Conservation (phyloP, 2,329 filamentous ascomycete species). For the Cordyceps cicadae region DNA sequence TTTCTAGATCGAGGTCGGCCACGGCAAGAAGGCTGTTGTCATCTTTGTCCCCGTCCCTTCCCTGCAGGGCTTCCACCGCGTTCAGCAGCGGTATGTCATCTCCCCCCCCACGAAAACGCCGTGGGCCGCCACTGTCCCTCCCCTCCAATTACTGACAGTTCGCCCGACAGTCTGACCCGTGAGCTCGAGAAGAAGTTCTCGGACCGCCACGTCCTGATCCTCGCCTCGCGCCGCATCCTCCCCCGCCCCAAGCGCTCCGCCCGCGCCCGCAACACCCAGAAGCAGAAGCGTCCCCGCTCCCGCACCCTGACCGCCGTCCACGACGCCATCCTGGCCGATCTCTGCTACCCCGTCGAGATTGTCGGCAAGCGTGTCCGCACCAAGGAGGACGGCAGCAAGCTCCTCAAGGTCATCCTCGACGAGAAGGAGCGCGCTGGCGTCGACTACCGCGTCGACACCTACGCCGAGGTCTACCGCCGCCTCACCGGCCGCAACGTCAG, state of each 20-base stretch:
- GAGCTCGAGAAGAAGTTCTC: slow-evolving; percentile 99
- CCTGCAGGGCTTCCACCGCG: slow-evolving; percentile 97
- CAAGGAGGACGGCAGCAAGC: slow-evolving; percentile 97
- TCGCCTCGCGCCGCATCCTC: slow-evolving; percentile 96
- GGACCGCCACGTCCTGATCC: slow-evolving; percentile 98
- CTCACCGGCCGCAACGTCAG: slow-evolving; percentile 92
- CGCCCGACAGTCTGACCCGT: slow-evolving; percentile 76
- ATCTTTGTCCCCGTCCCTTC: slow-evolving; percentile 99
- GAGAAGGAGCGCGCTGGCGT: slow-evolving; percentile 99
- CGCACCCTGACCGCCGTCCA: slow-evolving; percentile 98
- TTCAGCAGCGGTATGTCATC: slow-evolving; percentile 83
- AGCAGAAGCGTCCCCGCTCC: slow-evolving; percentile 96
- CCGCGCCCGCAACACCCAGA: slow-evolving; percentile 92
- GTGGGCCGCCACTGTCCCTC: too few species aligned
- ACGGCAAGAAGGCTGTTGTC: slow-evolving; percentile 99
- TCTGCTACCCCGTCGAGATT: slow-evolving; percentile 99
- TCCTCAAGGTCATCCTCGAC: slow-evolving; percentile 97
- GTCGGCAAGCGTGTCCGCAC: slow-evolving; percentile 98
- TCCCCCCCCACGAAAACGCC: not conserved
- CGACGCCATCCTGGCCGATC: slow-evolving; percentile 94
- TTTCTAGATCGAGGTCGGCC: slow-evolving; percentile 95
- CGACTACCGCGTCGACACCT: slow-evolving; percentile 99
- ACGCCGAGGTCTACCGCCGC: slow-evolving; percentile 98
- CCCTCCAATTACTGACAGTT: slow-evolving; percentile 17
- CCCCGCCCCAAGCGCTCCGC: slow-evolving; percentile 97